Conservation (phyloP, 768 basidiomycete genomes). For the Asterophora lycoperdoides region DNA sequence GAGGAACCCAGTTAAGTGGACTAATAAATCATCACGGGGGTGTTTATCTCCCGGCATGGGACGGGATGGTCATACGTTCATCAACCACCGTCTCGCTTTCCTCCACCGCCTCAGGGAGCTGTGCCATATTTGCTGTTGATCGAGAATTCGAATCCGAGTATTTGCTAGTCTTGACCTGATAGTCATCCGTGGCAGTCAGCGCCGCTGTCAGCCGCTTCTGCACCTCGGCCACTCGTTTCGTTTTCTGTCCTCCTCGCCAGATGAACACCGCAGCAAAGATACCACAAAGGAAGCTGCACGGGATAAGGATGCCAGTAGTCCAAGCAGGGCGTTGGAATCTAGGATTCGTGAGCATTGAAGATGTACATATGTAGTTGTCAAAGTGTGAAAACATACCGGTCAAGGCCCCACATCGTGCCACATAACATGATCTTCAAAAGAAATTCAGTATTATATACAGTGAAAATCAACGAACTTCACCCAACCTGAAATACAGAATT, state of each 20-base stretch:
- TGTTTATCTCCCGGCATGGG: slow-evolving; percentile 14
- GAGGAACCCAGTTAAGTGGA: not conserved
- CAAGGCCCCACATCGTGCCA: slow-evolving; percentile 77
- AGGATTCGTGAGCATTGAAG: not conserved
- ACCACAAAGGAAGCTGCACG: slow-evolving; percentile 69
- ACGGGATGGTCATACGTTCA: slow-evolving; percentile 38
- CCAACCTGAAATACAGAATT: slow-evolving; percentile 78
- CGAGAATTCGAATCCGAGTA: slow-evolving; percentile 3
- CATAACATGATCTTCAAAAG: slow-evolving; percentile 55
- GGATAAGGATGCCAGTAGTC: slow-evolving; percentile 67
- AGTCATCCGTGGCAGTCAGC: slow-evolving; percentile 20
- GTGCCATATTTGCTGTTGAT: slow-evolving; percentile 1
- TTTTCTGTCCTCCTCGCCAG: slow-evolving; percentile 66
- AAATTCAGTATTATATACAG: not conserved
- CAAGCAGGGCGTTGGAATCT: slow-evolving; percentile 66
- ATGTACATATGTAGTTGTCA: not conserved
- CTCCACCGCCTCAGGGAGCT: slow-evolving; percentile 7
- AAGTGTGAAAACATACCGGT: slow-evolving; percentile 39
- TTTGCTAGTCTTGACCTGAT: not conserved
- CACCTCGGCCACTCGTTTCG: slow-evolving; percentile 64
- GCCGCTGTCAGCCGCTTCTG: slow-evolving; percentile 53
- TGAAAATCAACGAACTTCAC: not conserved
- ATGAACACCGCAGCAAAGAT: slow-evolving; percentile 71
- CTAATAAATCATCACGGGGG: slow-evolving; percentile 7
- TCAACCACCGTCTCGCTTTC: slow-evolving; percentile 28